phyloP scores from a whole-genome alignment of 1,284 basidiomycete genomes.

The Pseudozyma pruni region DNA sequence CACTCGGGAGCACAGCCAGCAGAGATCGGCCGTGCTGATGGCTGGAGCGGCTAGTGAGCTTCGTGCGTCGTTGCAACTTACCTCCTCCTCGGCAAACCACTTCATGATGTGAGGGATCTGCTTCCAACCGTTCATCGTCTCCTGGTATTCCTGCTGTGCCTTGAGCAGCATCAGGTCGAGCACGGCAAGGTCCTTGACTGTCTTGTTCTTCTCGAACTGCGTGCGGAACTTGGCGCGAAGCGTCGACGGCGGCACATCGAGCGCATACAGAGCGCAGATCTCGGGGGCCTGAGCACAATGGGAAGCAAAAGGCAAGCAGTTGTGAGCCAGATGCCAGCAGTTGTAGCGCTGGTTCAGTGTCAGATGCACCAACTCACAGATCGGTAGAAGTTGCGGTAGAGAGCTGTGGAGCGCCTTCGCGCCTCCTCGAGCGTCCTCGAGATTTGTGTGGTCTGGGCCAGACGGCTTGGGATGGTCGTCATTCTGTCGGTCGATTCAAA shows the following conservation, averaged over 20 bases:
- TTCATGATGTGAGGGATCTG: constrained; percentile 72
- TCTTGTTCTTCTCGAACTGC: constrained; percentile 86
- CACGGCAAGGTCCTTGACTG: constrained; percentile 82
- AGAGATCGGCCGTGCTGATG: neutral
- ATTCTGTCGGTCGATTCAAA: constrained; percentile 68
- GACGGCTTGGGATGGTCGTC: constrained; percentile 89
- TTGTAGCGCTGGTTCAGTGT: constrained; percentile 3
- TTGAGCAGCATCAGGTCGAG: constrained; percentile 91
- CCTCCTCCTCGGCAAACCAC: constrained; percentile 70
- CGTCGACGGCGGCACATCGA: constrained; percentile 83
- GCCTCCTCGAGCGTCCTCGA: constrained; percentile 75
- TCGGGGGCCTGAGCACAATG: constrained; percentile 80
- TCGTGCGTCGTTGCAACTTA: constrained; percentile 52
- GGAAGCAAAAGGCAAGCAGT: neutral
- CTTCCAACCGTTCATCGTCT: constrained; percentile 92
- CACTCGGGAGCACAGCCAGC: neutral
- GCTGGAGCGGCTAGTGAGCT: no score
- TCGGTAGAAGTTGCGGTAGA: constrained; percentile 94
- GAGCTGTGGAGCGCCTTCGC: constrained; percentile 77
- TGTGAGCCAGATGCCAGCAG: neutral
- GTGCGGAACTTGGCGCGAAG: constrained; percentile 85
- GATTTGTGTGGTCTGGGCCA: constrained; percentile 76
- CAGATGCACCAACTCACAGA: constrained; percentile 73
- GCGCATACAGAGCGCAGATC: constrained; percentile 83
- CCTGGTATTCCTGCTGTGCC: constrained; percentile 88